A percentile compares a stretch with the other conserved stretches of the same genome.
These are phyloP conservation scores for Dipodascus geniculatus DNA, from an alignment of 805 yeast genomes.

Conservation along the genomic window DNA sequence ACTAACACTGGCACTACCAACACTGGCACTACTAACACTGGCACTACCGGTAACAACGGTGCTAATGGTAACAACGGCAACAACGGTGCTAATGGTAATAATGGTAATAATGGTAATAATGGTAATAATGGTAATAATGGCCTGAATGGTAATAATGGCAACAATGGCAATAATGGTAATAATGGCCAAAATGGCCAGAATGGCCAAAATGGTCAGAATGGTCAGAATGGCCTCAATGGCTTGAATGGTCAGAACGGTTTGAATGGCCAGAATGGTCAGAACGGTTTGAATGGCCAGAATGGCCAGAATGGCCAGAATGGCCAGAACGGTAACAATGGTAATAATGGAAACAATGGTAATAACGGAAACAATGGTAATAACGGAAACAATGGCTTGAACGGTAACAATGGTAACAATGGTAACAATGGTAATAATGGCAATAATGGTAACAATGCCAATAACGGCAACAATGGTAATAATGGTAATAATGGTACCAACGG, in stretches of 20 bases:
- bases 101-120: slow-evolving; percentile 1
- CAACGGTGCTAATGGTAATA: slow-evolving; percentile 2
- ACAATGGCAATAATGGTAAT: slow-evolving; percentile 1
- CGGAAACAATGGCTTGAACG: slow-evolving; percentile 20
- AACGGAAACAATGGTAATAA: slow-evolving; percentile 3
- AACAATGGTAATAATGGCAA: slow-evolving; percentile 20
- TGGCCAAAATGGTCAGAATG: neutral
- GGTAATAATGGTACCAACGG: neutral
- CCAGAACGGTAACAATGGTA: neutral
- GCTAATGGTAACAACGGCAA: neutral
- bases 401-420: neutral
- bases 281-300: neutral
- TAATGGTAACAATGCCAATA: neutral
- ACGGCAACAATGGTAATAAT: neutral
- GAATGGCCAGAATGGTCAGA: neutral
- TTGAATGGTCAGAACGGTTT: neutral
- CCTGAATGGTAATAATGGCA: neutral
- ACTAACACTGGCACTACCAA: neutral
- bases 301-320: neutral
- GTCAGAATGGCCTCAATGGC: neutral
- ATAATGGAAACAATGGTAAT: slow-evolving; percentile 1
- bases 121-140: slow-evolving; percentile 3
- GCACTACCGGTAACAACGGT: neutral
- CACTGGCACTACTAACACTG: neutral
- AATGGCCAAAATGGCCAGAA: slow-evolving; percentile 3